A percentile compares a stretch with the other conserved stretches of the same genome.
Evolutionary conservation across 148 eudicot genomes (phyloP).

Genomic region (Silene latifolia): DNA sequence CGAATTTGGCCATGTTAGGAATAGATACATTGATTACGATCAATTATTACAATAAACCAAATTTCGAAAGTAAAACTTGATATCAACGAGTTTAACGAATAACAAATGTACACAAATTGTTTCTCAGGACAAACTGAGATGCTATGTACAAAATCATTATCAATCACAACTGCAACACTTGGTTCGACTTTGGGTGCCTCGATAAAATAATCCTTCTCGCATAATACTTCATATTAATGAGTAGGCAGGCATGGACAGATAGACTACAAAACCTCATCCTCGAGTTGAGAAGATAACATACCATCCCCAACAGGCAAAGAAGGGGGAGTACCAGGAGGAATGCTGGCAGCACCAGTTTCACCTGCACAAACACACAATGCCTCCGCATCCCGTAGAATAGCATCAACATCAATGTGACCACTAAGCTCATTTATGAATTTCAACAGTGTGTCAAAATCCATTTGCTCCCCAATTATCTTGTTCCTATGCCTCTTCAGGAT

Average conservation of each 20-base stretch:
- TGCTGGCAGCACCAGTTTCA: conserved; percentile 82
- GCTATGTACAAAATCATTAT: conserved; percentile 15
- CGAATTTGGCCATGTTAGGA: background rate
- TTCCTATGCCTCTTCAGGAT: conserved; percentile 65
- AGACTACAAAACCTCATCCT: conserved; percentile 62
- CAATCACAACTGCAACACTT: background rate
- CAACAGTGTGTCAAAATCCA: conserved; percentile 91
- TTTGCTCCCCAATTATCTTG: conserved; percentile 85
- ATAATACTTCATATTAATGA: background rate
- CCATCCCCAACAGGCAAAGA: conserved; percentile 58
- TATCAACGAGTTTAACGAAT: background rate
- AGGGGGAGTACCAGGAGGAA: conserved; percentile 97
- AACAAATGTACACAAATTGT: background rate
- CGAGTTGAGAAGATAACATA: conserved; percentile 53
- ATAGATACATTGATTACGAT: background rate
- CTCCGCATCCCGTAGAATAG: conserved; percentile 68
- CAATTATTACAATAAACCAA: background rate
- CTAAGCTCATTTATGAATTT: conserved; percentile 89
- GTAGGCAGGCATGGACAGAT: background rate
- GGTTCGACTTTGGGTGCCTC: background rate
- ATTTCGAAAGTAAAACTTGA: background rate
- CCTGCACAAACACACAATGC: conserved; percentile 93
- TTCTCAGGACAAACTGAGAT: conserved; percentile 5
- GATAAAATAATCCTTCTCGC: background rate
- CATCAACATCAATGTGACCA: conserved; percentile 73